Percentiles rank a stretch among this genome's conserved stretches.
Evolutionary conservation across 495 filamentous ascomycete species (phyloP).

Genomic region (Aspergillus diversus): DNA sequence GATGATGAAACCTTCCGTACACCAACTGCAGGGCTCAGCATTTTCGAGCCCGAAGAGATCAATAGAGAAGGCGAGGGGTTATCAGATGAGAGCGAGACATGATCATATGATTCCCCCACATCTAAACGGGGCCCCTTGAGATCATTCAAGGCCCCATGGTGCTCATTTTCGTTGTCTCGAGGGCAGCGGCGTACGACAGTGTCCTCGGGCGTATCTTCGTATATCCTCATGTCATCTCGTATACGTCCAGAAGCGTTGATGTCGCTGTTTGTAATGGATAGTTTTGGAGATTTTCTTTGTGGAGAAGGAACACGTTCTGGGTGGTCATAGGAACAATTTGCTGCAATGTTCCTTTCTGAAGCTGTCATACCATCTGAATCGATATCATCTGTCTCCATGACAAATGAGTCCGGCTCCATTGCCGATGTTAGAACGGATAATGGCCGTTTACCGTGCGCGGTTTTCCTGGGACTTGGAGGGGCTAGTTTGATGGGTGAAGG

Average conservation of each 20-base stretch:
- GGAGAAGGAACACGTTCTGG: conserved; percentile 21
- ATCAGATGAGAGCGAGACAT: conserved; percentile 15
- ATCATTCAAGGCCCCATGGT: conserved; percentile 24
- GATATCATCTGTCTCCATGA: conserved; percentile 20
- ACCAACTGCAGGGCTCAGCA: conserved; percentile 24
- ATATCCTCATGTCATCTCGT: conserved; percentile 42
- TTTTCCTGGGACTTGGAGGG: conserved; percentile 40
- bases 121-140: conserved; percentile 19
- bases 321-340: conserved; percentile 28
- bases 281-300: conserved; percentile 37
- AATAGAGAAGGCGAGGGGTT: conserved; percentile 18
- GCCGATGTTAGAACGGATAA: conserved; percentile 43
- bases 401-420: conserved; percentile 33
- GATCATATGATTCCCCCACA: conserved; percentile 3
- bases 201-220: conserved; percentile 41
- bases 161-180: conserved; percentile 42
- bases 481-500: conserved; percentile 38
- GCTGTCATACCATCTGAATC: conserved; percentile 32
- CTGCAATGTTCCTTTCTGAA: conserved; percentile 49
- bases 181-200: conserved; percentile 22
- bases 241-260: conserved; percentile 32
- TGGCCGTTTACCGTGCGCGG: conserved; percentile 44
- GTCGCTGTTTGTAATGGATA: conserved; percentile 31
- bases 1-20: conserved; percentile 32
- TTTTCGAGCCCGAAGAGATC: conserved; percentile 15